Evolutionary conservation across 2,329 filamentous ascomycete genomes (phyloP).

Genomic region (Didymella sp.): DNA sequence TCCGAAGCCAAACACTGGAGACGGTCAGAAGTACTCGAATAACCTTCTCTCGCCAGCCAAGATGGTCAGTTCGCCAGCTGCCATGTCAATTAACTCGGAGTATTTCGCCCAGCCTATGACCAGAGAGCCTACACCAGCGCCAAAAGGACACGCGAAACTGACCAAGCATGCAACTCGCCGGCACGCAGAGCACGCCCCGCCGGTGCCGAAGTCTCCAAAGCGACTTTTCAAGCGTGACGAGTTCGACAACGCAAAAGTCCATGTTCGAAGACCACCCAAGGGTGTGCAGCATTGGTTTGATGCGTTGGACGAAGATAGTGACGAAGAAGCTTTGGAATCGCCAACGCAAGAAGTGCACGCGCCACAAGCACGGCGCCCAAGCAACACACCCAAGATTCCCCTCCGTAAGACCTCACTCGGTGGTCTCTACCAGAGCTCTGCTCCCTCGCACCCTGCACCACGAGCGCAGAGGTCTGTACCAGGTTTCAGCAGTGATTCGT

Average conservation of each 20-base stretch:
- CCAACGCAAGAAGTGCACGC: constrained; percentile 21
- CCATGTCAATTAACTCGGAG: constrained; percentile 49
- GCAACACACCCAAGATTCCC: constrained; percentile 20
- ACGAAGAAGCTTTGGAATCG: constrained; percentile 40
- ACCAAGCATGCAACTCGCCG: constrained; percentile 35
- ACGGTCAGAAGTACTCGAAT: constrained; percentile 22
- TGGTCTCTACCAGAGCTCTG: constrained; percentile 21
- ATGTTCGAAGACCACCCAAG: constrained; percentile 56
- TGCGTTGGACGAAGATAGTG: constrained; percentile 52
- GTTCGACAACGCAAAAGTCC: constrained; percentile 56
- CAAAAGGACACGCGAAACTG: constrained; percentile 26
- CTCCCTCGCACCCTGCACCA: constrained; percentile 15
- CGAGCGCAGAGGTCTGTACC: constrained; percentile 25
- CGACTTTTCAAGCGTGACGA: constrained; percentile 46
- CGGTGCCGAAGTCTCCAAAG: constrained; percentile 31
- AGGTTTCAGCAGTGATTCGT: constrained; percentile 28
- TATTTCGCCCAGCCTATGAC: constrained; percentile 46
- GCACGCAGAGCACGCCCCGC: constrained; percentile 24
- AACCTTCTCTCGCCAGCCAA: constrained; percentile 49
- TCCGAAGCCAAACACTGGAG: constrained; percentile 43
- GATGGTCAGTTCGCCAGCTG: constrained; percentile 50
- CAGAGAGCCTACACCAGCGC: constrained; percentile 40
- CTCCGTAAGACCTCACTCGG: constrained; percentile 30
- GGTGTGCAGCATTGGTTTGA: constrained; percentile 61
- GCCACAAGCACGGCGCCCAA: constrained; percentile 21